Conservation (phyloP, 208 protist species). For the Trypanosoma cruzi region DNA sequence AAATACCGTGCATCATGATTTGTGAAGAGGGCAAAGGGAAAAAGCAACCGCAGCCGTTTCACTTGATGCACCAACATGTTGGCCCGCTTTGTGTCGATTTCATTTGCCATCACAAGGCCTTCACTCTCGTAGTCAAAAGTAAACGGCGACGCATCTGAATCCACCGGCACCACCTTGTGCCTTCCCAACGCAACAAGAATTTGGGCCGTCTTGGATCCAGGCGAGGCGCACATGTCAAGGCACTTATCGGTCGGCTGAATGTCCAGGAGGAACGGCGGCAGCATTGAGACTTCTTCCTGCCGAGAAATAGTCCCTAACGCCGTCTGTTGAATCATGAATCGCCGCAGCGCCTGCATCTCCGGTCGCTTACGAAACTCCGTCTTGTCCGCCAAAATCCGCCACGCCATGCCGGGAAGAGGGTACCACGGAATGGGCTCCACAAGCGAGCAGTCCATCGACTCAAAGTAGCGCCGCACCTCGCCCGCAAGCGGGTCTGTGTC, state of each 20-base stretch:
- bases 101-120: conserved; percentile 87
- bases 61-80: conserved; percentile 91
- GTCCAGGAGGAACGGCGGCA: conserved; percentile 85
- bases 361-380: conserved; percentile 75
- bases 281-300: conserved; percentile 86
- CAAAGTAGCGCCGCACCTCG: conserved; percentile 51
- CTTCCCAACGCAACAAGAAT: conserved; percentile 85
- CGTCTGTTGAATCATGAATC: conserved; percentile 83
- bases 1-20: conserved; percentile 92
- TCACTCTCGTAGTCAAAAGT: conserved; percentile 77
- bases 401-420: conserved; percentile 71
- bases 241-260: conserved; percentile 77
- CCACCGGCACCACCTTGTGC: conserved; percentile 53
- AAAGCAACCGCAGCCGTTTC: conserved; percentile 82
- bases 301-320: conserved; percentile 83
- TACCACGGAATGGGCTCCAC: conserved; percentile 89
- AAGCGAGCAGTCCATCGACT: conserved; percentile 39
- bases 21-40: conserved; percentile 90
- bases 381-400: conserved; percentile 82
- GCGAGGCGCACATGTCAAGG: conserved; percentile 92
- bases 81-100: conserved; percentile 81
- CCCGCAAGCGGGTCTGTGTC: conserved; percentile 76
- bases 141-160: conserved; percentile 70
- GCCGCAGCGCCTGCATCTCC: conserved; percentile 65
- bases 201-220: conserved; percentile 91